Evolutionary conservation across 140 eudicot genomes (phyloP), one percentile per base, ranked within the genome.

Genomic region (Ambrosia hybrid): DNA sequence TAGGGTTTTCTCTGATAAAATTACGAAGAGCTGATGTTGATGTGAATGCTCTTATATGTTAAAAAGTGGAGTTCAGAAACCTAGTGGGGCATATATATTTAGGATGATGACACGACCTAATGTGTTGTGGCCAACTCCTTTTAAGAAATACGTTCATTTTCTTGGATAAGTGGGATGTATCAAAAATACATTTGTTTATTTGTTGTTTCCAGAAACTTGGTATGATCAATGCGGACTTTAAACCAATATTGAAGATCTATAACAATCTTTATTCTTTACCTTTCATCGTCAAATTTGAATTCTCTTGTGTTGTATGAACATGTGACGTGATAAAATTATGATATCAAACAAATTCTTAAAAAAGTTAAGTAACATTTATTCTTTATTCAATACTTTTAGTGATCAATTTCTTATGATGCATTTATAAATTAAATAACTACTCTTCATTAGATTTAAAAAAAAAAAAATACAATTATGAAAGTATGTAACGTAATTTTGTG

Each of bases 71-170:
- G 49, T 62, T 61, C 49, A 34, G 9, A 51, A 63, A 51, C 53
- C 21, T 13, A 65, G 57, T 53, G 57, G 79, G 79, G 37, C 79
- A 64, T 55, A 64, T 74, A 17, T 16, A 30, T 51, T 65, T 66
- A 26, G 11, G 73, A 75, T 56, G 73, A 39, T 41, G 79, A 66
- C 79, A 75, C 73, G 73, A 66, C 73, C 58, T 74, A 65, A 13
- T 55, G 26, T 41, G 79, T 46, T 55, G 39, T 67, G 79, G 56
- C 59, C 8, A 41, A 41, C 8, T 41, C 46, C 46, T 41, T 41
- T 41, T 6, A 41, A 41, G 46, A 41, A 41, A 41, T 41, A 41
- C 46, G 9, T 41, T 41, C 8, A 8, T 41, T 8, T 66, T 57
- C 55, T 65, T 21, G 57, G 67, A 66, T 39, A 41, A 57, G 57